Evolutionary conservation across 2,329 filamentous ascomycete genomes (phyloP).

Genomic region (Emericellopsis atlantica): DNA sequence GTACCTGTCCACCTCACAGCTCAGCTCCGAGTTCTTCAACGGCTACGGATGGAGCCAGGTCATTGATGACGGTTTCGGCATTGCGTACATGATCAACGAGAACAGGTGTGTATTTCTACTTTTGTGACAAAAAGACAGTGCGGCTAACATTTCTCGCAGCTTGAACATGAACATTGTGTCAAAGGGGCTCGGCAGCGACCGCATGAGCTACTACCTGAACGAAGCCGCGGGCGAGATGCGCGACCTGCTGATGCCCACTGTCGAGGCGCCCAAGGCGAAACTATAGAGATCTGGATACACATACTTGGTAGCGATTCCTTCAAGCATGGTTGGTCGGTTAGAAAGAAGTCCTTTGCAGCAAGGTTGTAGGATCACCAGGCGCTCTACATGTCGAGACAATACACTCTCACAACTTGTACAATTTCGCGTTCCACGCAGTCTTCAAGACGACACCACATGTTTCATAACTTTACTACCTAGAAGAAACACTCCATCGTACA

Average conservation of each 20-base stretch:
- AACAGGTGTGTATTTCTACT: slow-evolving; percentile 52
- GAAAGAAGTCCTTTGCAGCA: no score
- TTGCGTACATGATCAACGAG: slow-evolving; percentile 99
- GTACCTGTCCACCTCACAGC: slow-evolving; percentile 80
- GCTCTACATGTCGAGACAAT: no score
- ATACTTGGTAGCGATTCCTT: neutral
- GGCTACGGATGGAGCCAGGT: slow-evolving; percentile 99
- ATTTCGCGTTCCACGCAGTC: no score
- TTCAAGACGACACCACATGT: no score
- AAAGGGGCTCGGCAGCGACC: slow-evolving; percentile 79
- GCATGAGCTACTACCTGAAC: slow-evolving; percentile 92
- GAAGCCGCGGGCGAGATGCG: slow-evolving; percentile 86
- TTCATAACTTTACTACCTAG: no score
- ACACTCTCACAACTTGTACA: no score
- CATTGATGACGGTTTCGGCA: slow-evolving; percentile 88
- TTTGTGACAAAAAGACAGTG: neutral
- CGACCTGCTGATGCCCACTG: slow-evolving; percentile 69
- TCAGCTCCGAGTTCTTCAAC: slow-evolving; percentile 96
- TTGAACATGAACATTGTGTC: slow-evolving; percentile 97
- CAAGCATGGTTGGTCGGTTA: neutral
- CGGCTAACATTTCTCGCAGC: slow-evolving; percentile 29
- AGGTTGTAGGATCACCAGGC: no score
- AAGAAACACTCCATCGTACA: no score
- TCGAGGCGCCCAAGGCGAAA: slow-evolving; percentile 77
- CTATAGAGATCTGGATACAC: slow-evolving; percentile 38